Conservation (phyloP, 1,139 yeast species). For the Kodamaea suecica region DNA sequence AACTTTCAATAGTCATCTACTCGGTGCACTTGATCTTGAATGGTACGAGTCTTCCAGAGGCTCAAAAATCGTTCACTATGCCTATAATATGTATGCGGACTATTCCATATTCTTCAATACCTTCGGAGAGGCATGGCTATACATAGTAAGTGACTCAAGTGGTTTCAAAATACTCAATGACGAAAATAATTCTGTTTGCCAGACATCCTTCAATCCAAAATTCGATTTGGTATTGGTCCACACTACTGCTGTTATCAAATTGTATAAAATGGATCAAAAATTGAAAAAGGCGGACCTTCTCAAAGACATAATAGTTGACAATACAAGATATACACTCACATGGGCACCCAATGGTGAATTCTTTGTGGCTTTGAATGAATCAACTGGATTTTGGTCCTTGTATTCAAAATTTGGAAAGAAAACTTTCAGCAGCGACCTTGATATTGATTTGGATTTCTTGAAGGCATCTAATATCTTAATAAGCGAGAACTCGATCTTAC, state of each 20-base stretch:
- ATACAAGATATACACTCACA: slow-evolving; percentile 6
- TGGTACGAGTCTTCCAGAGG: slow-evolving; percentile 25
- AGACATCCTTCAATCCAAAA: slow-evolving; percentile 26
- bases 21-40: slow-evolving; percentile 26
- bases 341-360: slow-evolving; percentile 44
- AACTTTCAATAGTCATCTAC: slow-evolving; percentile 29
- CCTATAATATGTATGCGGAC: slow-evolving; percentile 27
- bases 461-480: slow-evolving; percentile 22
- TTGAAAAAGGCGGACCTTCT: slow-evolving; percentile 12
- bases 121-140: slow-evolving; percentile 28
- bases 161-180: slow-evolving; percentile 6
- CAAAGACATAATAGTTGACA: slow-evolving; percentile 13
- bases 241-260: slow-evolving; percentile 11
- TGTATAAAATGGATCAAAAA: slow-evolving; percentile 15
- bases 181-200: background rate
- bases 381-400: slow-evolving; percentile 32
- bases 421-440: slow-evolving; percentile 27
- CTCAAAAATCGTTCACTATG: slow-evolving; percentile 21
- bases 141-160: slow-evolving; percentile 17
- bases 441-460: slow-evolving; percentile 21
- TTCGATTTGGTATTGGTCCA: slow-evolving; percentile 21
- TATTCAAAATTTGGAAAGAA: slow-evolving; percentile 36
- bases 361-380: slow-evolving; percentile 22
- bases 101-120: slow-evolving; percentile 33
- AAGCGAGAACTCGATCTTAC: slow-evolving; percentile 26